These are phyloP conservation scores for Hygrocybe coccinea DNA, from an alignment of 768 basidiomycete species.

Conservation along the genomic window DNA sequence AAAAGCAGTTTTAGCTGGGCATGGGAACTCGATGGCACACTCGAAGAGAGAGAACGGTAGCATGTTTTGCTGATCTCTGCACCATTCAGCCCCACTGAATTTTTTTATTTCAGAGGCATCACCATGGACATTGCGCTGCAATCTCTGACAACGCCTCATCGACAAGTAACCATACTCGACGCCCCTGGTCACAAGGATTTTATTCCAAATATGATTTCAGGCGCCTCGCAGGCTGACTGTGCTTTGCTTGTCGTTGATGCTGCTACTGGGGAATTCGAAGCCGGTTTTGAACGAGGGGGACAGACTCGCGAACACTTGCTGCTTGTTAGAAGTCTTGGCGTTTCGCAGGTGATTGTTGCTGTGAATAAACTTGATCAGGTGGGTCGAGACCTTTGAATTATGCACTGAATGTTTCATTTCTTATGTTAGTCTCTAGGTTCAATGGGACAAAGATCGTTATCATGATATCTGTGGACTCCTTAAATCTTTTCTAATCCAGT, in stretches of 20 bases:
- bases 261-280: conserved; percentile 87
- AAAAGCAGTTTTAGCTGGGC: conserved; percentile 98
- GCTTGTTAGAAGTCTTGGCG: conserved; percentile 87
- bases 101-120: conserved; percentile 62
- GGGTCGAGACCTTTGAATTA: conserved; percentile 14
- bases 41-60: conserved; percentile 90
- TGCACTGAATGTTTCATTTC: neutral
- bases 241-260: conserved; percentile 92
- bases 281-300: conserved; percentile 89
- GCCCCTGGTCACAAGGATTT: conserved; percentile 98
- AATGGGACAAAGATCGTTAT: conserved; percentile 79
- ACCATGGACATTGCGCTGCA: conserved; percentile 96
- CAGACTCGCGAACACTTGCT: conserved; percentile 94
- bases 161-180: conserved; percentile 89
- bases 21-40: conserved; percentile 91
- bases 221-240: conserved; percentile 94
- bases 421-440: conserved; percentile 51
- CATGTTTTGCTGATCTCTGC: conserved; percentile 11
- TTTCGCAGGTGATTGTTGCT: conserved; percentile 84
- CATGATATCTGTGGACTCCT: conserved; percentile 75
- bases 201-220: conserved; percentile 99
- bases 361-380: conserved; percentile 96
- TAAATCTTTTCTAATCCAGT: conserved; percentile 77
- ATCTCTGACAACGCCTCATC: conserved; percentile 64
- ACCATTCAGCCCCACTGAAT: neutral